Evolutionary conservation across 306 rosid genomes (phyloP).

Genomic region (Notholithocarpus densiflorus): DNA sequence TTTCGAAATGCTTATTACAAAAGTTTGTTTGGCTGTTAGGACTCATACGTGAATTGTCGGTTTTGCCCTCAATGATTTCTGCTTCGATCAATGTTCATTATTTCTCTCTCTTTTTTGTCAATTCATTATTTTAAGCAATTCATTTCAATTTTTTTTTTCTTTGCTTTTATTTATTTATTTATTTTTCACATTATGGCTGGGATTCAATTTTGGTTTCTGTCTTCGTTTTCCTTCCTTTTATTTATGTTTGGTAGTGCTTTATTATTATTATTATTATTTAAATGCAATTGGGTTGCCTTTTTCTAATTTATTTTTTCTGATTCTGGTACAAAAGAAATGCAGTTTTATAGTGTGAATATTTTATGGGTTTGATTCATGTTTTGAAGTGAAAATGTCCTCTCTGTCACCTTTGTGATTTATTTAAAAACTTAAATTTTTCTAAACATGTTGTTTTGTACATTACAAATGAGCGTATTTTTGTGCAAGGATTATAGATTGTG

Average conservation of each 20-base stretch:
- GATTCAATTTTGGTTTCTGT: neutral
- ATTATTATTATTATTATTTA: neutral
- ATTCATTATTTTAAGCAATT: neutral
- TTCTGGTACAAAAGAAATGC: too few relatives aligned
- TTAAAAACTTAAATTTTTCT: too few relatives aligned
- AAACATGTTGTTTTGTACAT: too few relatives aligned
- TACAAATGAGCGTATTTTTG: too few relatives aligned
- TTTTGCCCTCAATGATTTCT: constrained; percentile 9
- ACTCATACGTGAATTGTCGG: constrained; percentile 7
- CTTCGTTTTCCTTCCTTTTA: neutral
- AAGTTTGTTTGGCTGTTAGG: neutral
- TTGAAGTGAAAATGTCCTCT: too few relatives aligned
- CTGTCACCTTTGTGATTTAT: too few relatives aligned
- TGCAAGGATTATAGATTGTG: too few relatives aligned
- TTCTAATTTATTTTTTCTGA: too few relatives aligned
- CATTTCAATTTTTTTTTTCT: neutral
- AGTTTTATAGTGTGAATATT: too few relatives aligned
- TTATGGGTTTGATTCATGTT: too few relatives aligned
- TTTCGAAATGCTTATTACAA: neutral
- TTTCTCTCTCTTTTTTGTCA: neutral
- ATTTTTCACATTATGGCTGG: too few relatives aligned
- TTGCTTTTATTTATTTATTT: neutral
- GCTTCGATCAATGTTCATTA: constrained; percentile 1
- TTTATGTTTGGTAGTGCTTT: neutral
- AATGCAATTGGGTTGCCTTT: neutral